phyloP scores from a whole-genome alignment of 208 protist genomes.

The Phytomonas francai region DNA sequence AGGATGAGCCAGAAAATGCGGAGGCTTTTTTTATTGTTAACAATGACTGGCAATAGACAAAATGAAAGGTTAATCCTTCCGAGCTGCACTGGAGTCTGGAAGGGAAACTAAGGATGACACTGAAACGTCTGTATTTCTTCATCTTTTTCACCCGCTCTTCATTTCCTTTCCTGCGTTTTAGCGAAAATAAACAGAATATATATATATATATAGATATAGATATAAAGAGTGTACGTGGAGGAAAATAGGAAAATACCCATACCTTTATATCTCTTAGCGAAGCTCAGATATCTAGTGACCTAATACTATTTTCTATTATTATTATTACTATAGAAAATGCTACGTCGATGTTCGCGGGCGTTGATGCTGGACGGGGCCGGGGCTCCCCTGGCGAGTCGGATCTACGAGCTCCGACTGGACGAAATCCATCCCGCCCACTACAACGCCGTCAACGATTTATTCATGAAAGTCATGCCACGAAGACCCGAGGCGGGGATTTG shows the following conservation, averaged over 20 bases:
- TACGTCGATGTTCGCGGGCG: slow-evolving; percentile 18
- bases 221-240: too few species aligned
- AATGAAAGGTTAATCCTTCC: too few species aligned
- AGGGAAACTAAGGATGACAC: neutral
- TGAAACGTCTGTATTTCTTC: neutral
- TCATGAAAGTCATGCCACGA: slow-evolving; percentile 48
- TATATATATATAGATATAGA: neutral
- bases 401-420: slow-evolving; percentile 65
- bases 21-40: too few species aligned
- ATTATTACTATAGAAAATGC: slow-evolving; percentile 22
- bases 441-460: slow-evolving; percentile 38
- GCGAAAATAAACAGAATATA: slow-evolving; percentile 7
- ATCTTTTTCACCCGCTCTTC: slow-evolving; percentile 2
- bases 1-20: too few species aligned
- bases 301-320: too few species aligned
- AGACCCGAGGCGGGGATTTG: slow-evolving; percentile 33
- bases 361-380: slow-evolving; percentile 5
- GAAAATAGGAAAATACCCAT: too few species aligned
- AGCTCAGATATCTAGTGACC: neutral
- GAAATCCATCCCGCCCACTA: slow-evolving; percentile 50
- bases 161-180: slow-evolving; percentile 14
- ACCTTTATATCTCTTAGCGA: neutral
- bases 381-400: slow-evolving; percentile 15
- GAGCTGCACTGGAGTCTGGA: too few species aligned
- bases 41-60: too few species aligned